Evolutionary conservation across 805 yeast species (phyloP), one percentile per base, ranked within the genome.

Genomic region (Candida yuanshanica): DNA sequence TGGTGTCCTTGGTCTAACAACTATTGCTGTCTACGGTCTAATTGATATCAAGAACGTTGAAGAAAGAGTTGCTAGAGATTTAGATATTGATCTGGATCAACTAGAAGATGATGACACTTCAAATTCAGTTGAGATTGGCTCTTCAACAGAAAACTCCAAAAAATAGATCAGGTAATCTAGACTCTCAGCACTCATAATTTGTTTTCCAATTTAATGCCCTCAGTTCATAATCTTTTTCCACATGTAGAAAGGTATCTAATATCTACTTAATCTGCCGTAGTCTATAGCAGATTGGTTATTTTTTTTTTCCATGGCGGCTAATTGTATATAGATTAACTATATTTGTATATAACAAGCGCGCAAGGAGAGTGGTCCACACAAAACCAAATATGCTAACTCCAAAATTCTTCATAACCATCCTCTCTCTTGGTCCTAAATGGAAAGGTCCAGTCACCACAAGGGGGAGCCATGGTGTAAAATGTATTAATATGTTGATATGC

Each of bases 21-120:
- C 82, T 51, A 86, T 93, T 57, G 74, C 83, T 37, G 55, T 80
- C 62, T 93, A 91, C 65, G 99, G 99, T 67, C 64, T 85, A 69
- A 72, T 88, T 56, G 98, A 90, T 51, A 72, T 85, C 62, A 75
- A 78, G 59, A 70, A 80, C 62, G 72, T 80, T 40, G 91, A 83
- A 60, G 69, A 71, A 48, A 71, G 72, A 55, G 80, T 84, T 41
- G 75, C 51, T 22, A 44, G 44, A 11, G 55, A 50, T 23, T 49
- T 48, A 34, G 43, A 49, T 35, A 36, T 53, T 20, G 50, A 52
- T 35, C 27, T 53, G 14, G 37, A 32, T 8, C 44, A 47, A 5
- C 32, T 42, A 10, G 32, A 29, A 6, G 43, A 32, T 4, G 48
- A 46, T 11, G 48, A 24, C 1, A 18, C n/a, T 8, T 27, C 31